These are phyloP conservation scores for Berberis vulgaris DNA, from an alignment of 164 flowering plant species.

Conservation along the genomic window DNA sequence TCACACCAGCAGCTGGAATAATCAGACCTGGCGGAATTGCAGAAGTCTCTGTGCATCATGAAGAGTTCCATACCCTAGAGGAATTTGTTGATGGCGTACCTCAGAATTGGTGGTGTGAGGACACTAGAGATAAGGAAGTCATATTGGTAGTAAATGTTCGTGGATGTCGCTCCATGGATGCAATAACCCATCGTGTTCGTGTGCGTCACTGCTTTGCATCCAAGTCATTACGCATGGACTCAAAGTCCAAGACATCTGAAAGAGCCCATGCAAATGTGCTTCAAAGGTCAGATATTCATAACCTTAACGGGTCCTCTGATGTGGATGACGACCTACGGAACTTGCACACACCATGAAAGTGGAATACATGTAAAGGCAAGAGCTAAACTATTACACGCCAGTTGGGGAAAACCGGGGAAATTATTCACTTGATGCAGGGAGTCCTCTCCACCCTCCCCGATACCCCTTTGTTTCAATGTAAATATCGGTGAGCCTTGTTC, in stretches of 20 bases:
- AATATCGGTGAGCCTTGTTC: constrained; percentile 9
- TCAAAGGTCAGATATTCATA: constrained; percentile 43
- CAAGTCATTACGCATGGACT: constrained; percentile 26
- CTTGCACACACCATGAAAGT: constrained; percentile 34
- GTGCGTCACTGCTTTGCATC: constrained; percentile 59
- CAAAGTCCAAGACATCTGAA: constrained; percentile 24
- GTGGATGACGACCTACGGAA: constrained; percentile 39
- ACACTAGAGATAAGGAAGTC: constrained; percentile 78
- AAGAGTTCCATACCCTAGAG: constrained; percentile 56
- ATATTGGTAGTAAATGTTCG: constrained; percentile 35
- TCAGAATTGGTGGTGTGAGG: constrained; percentile 87
- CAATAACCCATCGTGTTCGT: constrained; percentile 36
- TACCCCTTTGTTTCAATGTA: constrained; percentile 6
- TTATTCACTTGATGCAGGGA: not conserved
- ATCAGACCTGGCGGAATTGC: constrained; percentile 52
- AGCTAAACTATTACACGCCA: not conserved
- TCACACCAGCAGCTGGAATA: constrained; percentile 70
- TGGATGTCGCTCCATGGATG: constrained; percentile 46
- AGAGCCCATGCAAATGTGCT: constrained; percentile 31
- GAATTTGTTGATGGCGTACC: constrained; percentile 74
- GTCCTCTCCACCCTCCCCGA: not conserved
- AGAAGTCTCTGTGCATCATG: constrained; percentile 67
- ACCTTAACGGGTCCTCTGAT: constrained; percentile 30
- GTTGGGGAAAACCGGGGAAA: not conserved
- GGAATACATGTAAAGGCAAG: not conserved